Percentiles rank a stretch among this genome's conserved stretches.
These are phyloP conservation scores for Pisolithus orientalis DNA, from an alignment of 768 basidiomycete species.

Conservation along the genomic window DNA sequence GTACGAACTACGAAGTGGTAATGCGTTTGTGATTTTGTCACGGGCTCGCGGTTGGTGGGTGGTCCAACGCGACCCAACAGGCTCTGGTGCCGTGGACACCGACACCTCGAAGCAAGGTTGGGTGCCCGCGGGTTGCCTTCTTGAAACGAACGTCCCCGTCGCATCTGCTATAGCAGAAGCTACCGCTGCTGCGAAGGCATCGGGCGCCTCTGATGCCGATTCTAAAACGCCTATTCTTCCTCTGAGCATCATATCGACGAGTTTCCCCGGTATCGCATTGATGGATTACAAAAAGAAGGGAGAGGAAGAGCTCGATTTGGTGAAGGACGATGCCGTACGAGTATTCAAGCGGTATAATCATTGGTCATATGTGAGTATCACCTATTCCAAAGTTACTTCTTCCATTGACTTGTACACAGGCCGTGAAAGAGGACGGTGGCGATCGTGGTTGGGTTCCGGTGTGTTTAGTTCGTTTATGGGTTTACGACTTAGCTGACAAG, in stretches of 20 bases:
- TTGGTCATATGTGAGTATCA: conserved; percentile 78
- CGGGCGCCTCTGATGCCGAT: conserved; percentile 32
- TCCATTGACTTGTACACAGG: conserved; percentile 37
- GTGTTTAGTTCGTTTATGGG: conserved; percentile 24
- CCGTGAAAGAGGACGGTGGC: conserved; percentile 89
- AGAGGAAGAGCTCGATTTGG: conserved; percentile 84
- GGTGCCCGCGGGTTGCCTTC: conserved; percentile 95
- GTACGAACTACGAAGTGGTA: conserved; percentile 48
- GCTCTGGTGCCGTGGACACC: conserved; percentile 69
- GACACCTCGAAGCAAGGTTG: conserved; percentile 85
- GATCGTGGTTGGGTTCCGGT: conserved; percentile 96
- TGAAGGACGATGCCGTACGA: conserved; percentile 81
- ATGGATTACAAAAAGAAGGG: conserved; percentile 97
- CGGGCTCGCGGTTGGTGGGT: conserved; percentile 99
- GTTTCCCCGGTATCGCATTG: conserved; percentile 91
- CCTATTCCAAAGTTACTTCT: conserved; percentile 3
- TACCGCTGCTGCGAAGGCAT: conserved; percentile 50
- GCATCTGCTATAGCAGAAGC: conserved; percentile 83
- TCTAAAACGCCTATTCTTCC: conserved; percentile 80
- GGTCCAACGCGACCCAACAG: conserved; percentile 89
- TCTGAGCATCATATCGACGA: conserved; percentile 89
- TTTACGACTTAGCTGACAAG: conserved; percentile 1
- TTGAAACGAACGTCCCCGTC: conserved; percentile 90
- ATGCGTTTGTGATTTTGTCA: conserved; percentile 89
- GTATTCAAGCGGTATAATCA: conserved; percentile 99